Base-by-base conservation (phyloP, 106 monocot species). In the Iris macrosiphon region DNA sequence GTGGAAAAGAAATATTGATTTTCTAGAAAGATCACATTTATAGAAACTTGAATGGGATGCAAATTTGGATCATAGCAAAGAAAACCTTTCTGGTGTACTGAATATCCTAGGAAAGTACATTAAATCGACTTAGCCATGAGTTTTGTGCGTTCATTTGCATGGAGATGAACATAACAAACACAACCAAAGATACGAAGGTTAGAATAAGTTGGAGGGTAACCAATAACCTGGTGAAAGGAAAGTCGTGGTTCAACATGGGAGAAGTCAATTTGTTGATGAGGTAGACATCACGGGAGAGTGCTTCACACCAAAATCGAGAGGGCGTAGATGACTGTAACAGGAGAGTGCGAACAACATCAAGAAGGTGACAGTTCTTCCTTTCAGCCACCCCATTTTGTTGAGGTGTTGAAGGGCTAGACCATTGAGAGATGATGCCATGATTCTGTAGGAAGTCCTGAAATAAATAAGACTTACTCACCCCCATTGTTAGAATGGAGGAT, bases 381-480 rank as follows among this genome's bases (percentile, higher is more conserved):
- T 64, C 19, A 9, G 17, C 48, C 0, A 68, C 34, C 3, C 45
- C 40, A 52, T 59, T 75, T 38, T 69, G 55, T 33, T 68, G 67
- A 1, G 57, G 26, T 3, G 58, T 59, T 30, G 46, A 43, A 8
- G 44, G 45, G 2, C n/a, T 69, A 11, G 49, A 50, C 16, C n/a
- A 14, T 44, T 69, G 45, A 13, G 58, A 27, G 0, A 52, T 22
- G 29, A 47, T 60, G 1, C 64, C 58, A 30, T n/a, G n/a, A n/a
- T n/a, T n/a, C n/a, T n/a, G n/a, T 12, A 64, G 3, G 25, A 69
- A 70, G 21, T 23, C 0, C 14, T 64, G 27, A 40, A 76, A 68
- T 4, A 43, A 30, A 16, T 40, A 1, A 10, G 59, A 51, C 26
- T n/a, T n/a, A 66, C 66, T 73, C 45, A 4, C 35, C 45, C 16